These are phyloP conservation scores for Phaeosphaeria sp. DNA, from an alignment of 2,329 filamentous ascomycete species.

Conservation along the genomic window DNA sequence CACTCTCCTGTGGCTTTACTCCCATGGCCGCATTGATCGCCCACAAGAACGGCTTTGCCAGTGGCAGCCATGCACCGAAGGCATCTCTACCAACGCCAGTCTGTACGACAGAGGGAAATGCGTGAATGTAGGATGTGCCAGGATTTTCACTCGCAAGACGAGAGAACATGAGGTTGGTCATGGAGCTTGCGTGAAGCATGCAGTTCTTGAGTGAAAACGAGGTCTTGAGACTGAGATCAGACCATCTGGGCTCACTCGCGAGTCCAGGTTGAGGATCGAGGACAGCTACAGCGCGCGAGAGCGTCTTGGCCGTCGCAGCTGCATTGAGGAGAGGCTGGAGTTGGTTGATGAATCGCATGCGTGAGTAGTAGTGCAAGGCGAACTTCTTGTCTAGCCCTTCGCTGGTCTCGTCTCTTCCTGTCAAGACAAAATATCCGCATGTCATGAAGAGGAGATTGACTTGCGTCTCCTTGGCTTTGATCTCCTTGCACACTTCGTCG, in stretches of 20 bases:
- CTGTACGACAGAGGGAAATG: conserved; percentile 31
- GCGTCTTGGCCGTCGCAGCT: conserved; percentile 19
- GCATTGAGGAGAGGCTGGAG: conserved; percentile 46
- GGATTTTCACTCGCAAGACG: conserved; percentile 28
- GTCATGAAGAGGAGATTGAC: conserved; percentile 65
- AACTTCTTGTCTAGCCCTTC: conserved; percentile 47
- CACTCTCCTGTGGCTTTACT: conserved; percentile 35
- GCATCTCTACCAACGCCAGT: conserved; percentile 24
- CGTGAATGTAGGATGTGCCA: conserved; percentile 36
- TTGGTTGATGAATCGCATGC: conserved; percentile 48
- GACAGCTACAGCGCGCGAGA: conserved; percentile 42
- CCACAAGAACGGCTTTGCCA: conserved; percentile 7
- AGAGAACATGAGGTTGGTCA: conserved; percentile 35
- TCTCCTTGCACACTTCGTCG: conserved; percentile 54
- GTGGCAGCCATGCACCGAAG: conserved; percentile 8
- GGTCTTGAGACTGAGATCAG: conserved; percentile 35
- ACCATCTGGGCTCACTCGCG: conserved; percentile 18
- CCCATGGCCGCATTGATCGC: conserved; percentile 22
- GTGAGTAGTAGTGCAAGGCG: conserved; percentile 43
- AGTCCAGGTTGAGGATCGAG: conserved; percentile 32
- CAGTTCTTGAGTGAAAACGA: conserved; percentile 33
- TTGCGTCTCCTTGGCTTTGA: conserved; percentile 57
- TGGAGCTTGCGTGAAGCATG: conserved; percentile 29
- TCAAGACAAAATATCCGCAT: conserved; percentile 55
- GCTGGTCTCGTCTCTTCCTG: conserved; percentile 45